Evolutionary conservation across 495 filamentous ascomycete species (phyloP).

Genomic region (Penicillium lagena): DNA sequence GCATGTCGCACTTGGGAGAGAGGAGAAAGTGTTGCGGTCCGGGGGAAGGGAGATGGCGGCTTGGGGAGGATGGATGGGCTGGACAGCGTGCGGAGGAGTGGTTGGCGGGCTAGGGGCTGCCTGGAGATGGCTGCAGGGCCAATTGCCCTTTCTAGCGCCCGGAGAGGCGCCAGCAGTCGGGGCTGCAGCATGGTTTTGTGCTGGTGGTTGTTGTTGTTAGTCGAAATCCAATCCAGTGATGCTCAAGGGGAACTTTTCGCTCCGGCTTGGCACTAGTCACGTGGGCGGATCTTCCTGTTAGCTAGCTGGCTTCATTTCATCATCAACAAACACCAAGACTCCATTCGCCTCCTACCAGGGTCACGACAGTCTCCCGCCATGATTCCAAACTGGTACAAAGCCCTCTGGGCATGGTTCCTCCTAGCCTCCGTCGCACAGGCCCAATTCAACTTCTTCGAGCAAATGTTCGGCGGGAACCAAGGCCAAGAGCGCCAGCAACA

Average conservation of each 20-base stretch:
- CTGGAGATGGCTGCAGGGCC: conserved; percentile 21
- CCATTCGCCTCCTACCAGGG: too few relatives aligned
- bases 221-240: conserved; percentile 11
- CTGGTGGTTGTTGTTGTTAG: conserved; percentile 11
- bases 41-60: conserved; percentile 18
- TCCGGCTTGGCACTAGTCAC: conserved; percentile 24
- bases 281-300: conserved; percentile 3
- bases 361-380: conserved; percentile 10
- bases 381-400: conserved; percentile 16
- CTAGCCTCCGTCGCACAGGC: conserved; percentile 44
- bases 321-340: too few relatives aligned
- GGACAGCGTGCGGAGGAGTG: conserved; percentile 32
- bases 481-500: conserved; percentile 57
- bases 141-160: conserved; percentile 34
- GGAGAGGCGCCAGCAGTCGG: conserved; percentile 32
- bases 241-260: conserved; percentile 28
- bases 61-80: conserved; percentile 23
- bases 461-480: conserved; percentile 62
- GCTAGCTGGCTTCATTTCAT: conserved; percentile 19
- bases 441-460: conserved; percentile 88
- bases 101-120: conserved; percentile 16
- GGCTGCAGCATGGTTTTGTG: conserved; percentile 33
- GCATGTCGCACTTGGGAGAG: conserved; percentile 59
- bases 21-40: conserved; percentile 17
- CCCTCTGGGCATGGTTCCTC: conserved; percentile 41